Conservation (phyloP, 192 early-diverging fungal species). For the Backusella macrospora region DNA sequence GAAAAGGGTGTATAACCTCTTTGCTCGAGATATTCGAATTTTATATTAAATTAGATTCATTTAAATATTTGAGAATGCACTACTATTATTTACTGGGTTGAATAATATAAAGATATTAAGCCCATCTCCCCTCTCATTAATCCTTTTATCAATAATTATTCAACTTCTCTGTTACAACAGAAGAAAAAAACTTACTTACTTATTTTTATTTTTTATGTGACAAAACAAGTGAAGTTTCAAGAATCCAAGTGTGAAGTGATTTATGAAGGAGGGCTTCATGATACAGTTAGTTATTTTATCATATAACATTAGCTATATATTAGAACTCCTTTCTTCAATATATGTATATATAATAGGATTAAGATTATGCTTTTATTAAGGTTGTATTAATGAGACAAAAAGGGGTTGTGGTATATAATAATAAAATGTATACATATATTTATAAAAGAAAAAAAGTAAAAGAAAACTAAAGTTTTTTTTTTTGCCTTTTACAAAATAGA, state of each 20-base stretch:
- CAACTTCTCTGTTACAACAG: background rate
- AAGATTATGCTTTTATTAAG: background rate
- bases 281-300: background rate
- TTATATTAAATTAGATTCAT: no score
- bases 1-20: no score
- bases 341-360: no score
- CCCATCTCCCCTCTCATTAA: no score
- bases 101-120: no score
- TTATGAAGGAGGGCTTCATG: background rate
- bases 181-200: background rate
- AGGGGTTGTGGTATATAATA: background rate
- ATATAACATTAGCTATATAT: background rate
- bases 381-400: background rate
- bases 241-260: background rate
- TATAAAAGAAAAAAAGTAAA: background rate
- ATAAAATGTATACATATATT: background rate
- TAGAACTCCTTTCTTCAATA: background rate
- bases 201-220: background rate
- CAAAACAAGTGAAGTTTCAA: background rate
- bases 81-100: no score
- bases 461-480: background rate
- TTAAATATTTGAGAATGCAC: no score
- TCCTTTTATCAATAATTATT: no score
- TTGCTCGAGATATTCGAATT: no score
- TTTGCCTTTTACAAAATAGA: background rate